Percentiles rank a stretch among this genome's conserved stretches.
Conservation (phyloP, 768 basidiomycete genomes). For the Multifurca ochricompacta region DNA sequence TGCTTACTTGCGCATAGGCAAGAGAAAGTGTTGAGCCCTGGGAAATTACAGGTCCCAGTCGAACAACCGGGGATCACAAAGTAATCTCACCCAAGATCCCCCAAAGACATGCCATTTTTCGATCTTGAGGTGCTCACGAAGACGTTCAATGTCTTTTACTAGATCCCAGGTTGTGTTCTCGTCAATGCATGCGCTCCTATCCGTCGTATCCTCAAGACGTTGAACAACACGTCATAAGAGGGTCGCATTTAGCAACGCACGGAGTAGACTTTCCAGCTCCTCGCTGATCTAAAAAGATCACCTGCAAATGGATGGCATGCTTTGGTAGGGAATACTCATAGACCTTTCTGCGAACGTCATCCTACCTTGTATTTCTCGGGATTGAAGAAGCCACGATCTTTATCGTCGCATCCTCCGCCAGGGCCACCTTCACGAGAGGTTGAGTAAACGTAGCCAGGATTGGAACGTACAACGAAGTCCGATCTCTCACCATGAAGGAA, state of each 20-base stretch:
- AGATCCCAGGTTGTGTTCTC: slow-evolving; percentile 95
- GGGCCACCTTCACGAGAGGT: slow-evolving; percentile 50
- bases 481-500: slow-evolving; percentile 20
- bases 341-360: slow-evolving; percentile 1
- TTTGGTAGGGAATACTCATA: neutral
- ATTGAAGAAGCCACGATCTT: slow-evolving; percentile 76
- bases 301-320: slow-evolving; percentile 33
- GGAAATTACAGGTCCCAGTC: neutral
- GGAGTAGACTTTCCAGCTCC: slow-evolving; percentile 84
- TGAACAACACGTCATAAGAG: neutral
- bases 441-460: neutral
- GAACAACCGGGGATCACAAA: neutral
- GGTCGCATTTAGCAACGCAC: slow-evolving; percentile 33
- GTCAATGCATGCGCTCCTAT: slow-evolving; percentile 62
- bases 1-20: slow-evolving; percentile 70
- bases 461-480: neutral
- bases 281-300: slow-evolving; percentile 84
- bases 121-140: slow-evolving; percentile 66
- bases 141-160: slow-evolving; percentile 80
- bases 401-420: slow-evolving; percentile 62
- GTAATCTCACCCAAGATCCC: slow-evolving; percentile 68
- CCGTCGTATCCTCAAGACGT: slow-evolving; percentile 8
- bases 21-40: slow-evolving; percentile 83
- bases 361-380: slow-evolving; percentile 74
- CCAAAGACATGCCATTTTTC: slow-evolving; percentile 95